Conservation (phyloP, 352 stramenopile genomes). For the Globisporangium perplexum region DNA sequence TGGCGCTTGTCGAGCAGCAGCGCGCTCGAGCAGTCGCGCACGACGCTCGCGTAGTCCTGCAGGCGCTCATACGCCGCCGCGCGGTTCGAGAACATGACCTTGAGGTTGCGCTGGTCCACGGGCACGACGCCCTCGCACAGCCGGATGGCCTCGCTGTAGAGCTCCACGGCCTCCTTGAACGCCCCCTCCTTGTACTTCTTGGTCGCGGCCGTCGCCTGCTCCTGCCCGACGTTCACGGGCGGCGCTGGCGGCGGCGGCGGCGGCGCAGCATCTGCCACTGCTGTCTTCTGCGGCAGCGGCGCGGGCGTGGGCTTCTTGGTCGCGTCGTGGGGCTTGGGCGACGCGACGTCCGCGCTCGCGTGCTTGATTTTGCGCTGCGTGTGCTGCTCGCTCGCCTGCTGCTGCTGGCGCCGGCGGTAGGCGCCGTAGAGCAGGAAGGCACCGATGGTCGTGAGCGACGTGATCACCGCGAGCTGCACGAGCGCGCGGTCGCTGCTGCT, state of each 20-base stretch:
- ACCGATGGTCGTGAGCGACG: slow-evolving; percentile 66
- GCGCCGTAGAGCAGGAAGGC: slow-evolving; percentile 46
- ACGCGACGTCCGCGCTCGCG: slow-evolving; percentile 12
- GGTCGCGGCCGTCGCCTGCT: slow-evolving; percentile 61
- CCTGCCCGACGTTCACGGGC: slow-evolving; percentile 35
- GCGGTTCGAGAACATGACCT: slow-evolving; percentile 85
- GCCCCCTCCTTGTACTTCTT: slow-evolving; percentile 77
- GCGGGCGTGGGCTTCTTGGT: slow-evolving; percentile 22
- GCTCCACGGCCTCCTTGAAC: slow-evolving; percentile 59
- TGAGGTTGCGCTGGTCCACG: slow-evolving; percentile 67
- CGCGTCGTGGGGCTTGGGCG: slow-evolving; percentile 19
- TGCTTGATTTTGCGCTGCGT: slow-evolving; percentile 21
- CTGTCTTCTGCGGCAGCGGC: slow-evolving; percentile 21
- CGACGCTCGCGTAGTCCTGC: slow-evolving; percentile 52
- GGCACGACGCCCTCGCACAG: slow-evolving; percentile 51
- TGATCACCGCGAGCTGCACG: slow-evolving; percentile 64
- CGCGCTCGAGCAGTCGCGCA: slow-evolving; percentile 54
- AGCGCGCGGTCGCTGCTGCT: slow-evolving; percentile 37
- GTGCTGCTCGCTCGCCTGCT: slow-evolving; percentile 5
- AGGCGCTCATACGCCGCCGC: slow-evolving; percentile 70
- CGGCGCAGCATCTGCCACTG: background rate
- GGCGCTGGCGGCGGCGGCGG: background rate
- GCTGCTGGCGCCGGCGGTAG: slow-evolving; percentile 37
- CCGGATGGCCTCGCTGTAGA: slow-evolving; percentile 62
- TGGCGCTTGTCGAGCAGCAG: slow-evolving; percentile 62